Conservation (phyloP, 2,329 filamentous ascomycete species). For the Aspergillus sp. region DNA sequence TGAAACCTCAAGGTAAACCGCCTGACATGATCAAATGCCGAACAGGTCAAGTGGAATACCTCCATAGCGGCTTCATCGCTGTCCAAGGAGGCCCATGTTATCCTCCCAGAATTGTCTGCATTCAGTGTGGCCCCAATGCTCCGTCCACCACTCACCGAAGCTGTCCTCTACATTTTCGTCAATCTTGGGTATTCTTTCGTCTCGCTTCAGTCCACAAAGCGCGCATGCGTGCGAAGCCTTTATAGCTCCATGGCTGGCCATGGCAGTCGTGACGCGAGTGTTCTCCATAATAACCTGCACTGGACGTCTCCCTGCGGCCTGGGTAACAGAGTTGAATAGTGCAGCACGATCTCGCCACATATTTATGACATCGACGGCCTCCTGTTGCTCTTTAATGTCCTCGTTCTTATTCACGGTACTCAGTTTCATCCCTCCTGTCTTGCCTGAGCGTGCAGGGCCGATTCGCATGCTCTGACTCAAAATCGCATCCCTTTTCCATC, state of each 20-base stretch:
- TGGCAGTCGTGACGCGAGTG: slow-evolving; percentile 67
- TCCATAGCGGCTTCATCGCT: slow-evolving; percentile 51
- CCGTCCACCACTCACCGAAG: slow-evolving; percentile 96
- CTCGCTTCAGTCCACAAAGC: slow-evolving; percentile 82
- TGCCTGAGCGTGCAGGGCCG: slow-evolving; percentile 68
- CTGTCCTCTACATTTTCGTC: slow-evolving; percentile 80
- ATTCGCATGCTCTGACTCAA: slow-evolving; percentile 88
- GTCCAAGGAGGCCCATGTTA: slow-evolving; percentile 68
- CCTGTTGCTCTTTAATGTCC: slow-evolving; percentile 77
- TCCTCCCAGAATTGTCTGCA: slow-evolving; percentile 85
- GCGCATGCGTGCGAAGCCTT: slow-evolving; percentile 75
- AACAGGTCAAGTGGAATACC: neutral
- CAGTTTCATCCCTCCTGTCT: slow-evolving; percentile 84
- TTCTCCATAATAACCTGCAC: slow-evolving; percentile 71
- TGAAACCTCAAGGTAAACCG: neutral
- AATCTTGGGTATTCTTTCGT: slow-evolving; percentile 75
- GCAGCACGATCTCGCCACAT: slow-evolving; percentile 76
- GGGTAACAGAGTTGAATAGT: slow-evolving; percentile 64
- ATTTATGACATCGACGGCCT: slow-evolving; percentile 73
- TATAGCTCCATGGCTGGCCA: slow-evolving; percentile 62
- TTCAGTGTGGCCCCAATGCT: slow-evolving; percentile 77
- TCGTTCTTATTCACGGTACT: slow-evolving; percentile 81
- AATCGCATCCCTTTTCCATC: slow-evolving; percentile 88
- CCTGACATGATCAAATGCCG: neutral
- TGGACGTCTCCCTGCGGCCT: slow-evolving; percentile 36